phyloP scores from a whole-genome alignment of 192 early-diverging fungal species.

The Coemansia sp. region DNA sequence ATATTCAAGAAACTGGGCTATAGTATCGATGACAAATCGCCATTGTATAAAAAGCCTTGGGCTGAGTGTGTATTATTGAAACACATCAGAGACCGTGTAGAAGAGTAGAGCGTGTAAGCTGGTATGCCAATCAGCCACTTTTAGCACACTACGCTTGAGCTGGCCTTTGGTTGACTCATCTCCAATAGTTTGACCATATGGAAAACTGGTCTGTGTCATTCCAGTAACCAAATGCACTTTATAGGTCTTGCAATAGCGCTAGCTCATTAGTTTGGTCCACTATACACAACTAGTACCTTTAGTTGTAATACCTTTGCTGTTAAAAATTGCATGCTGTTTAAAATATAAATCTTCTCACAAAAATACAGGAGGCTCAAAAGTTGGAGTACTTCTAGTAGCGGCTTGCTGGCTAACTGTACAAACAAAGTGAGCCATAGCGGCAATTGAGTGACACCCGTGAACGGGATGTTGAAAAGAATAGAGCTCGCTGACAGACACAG shows the following conservation, averaged over 20 bases:
- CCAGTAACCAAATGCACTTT: background rate
- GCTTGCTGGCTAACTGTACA: background rate
- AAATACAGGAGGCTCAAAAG: constrained; percentile 1
- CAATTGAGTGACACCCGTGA: constrained; percentile 9
- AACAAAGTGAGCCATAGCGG: constrained; percentile 19
- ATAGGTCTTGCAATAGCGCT: background rate
- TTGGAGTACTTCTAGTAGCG: background rate
- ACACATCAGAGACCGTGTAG: background rate
- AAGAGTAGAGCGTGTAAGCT: background rate
- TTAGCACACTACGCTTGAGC: no score
- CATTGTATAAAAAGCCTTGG: background rate
- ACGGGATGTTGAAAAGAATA: background rate
- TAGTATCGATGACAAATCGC: background rate
- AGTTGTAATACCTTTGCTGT: background rate
- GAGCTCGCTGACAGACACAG: constrained; percentile 11
- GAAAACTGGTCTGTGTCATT: background rate
- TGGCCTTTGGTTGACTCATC: no score
- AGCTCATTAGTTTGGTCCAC: background rate
- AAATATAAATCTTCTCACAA: background rate
- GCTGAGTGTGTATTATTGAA: background rate
- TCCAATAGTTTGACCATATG: background rate
- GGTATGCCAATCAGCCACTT: no score
- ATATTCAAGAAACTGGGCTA: background rate
- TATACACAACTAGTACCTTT: background rate
- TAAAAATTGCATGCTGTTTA: background rate